Base-by-base conservation (phyloP, 257 asterid species). In the Thymus mandschuricus region DNA sequence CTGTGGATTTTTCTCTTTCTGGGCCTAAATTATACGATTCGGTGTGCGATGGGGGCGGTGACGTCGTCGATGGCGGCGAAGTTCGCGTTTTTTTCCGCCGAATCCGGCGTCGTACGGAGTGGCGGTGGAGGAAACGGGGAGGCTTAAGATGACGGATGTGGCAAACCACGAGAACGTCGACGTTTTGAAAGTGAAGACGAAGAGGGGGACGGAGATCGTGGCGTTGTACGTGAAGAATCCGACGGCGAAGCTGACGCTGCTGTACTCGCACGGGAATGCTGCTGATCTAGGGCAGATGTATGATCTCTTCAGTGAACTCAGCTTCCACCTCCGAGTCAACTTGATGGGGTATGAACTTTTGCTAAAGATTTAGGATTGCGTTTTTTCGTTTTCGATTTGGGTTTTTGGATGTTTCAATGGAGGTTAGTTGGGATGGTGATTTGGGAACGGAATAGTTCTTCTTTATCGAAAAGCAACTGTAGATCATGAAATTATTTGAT, bases 241-340 rank as follows among this genome's bases (percentile, higher is more conserved):
- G 66, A 51, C 78, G 75, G 97, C 97, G 73, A 83, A 80, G 77
- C 85, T 93, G 49, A 90, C 98, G 57, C 59, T 93, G 64, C 38
- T 93, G 64, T 93, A 93, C 85, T 93, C 98, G 10, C 98, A 93
- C 79, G 98, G 98, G 4, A 93, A 93, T 80, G 98, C 98, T n/a
- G 97, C 98, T 76, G 98, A 92, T 88, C 87, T 92, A 63, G 98
- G 98, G 60, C 98, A 93, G 85, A 93, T 93, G 98, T 88, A 83
- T 64, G 98, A 87, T 57, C 91, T 93, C 60, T 93, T 88, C 81
- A 69, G 68, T 74, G 98, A 93, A 73, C 95, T 93, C 72, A 93
- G 98, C 84, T 76, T 83, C 60, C 97, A 88, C 82, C 92, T 93
- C 21, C 82, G 91, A 41, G 94, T 93, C 82, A 93, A 93, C 84